Evolutionary conservation across 192 early-diverging fungal species (phyloP).

Genomic region (Linnemannia hyalina): DNA sequence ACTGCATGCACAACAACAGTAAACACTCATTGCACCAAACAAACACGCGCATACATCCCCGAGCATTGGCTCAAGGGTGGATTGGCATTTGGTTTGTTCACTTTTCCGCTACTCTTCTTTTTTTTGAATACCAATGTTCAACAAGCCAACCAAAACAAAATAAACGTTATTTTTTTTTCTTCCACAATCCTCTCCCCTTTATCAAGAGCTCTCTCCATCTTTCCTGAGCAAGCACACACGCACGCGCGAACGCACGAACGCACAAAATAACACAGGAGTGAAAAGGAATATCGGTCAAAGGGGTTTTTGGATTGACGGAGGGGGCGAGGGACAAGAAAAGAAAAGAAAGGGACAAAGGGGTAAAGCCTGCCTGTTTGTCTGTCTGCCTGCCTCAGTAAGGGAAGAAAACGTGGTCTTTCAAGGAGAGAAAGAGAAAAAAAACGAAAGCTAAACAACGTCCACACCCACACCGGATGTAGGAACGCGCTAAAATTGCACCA

Average conservation of each 20-base stretch:
- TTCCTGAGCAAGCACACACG: not conserved
- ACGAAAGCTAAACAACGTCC: not conserved
- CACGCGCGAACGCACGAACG: too few species aligned
- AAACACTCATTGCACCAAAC: not conserved
- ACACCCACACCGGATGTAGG: constrained; percentile 6
- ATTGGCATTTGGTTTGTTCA: not conserved
- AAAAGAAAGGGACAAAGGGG: constrained; percentile 14
- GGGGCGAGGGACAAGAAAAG: not conserved
- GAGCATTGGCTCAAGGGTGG: not conserved
- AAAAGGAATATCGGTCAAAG: constrained; percentile 8
- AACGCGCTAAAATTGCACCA: not conserved
- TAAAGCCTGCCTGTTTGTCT: not conserved
- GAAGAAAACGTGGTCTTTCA: constrained; percentile 27
- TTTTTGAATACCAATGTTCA: not conserved
- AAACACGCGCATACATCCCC: constrained; percentile 14
- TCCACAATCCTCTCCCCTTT: not conserved
- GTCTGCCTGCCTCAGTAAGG: constrained; percentile 1
- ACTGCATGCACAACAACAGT: not conserved
- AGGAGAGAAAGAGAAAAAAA: constrained; percentile 23
- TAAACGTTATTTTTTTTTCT: not conserved
- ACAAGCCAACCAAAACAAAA: not conserved
- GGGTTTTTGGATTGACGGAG: constrained; percentile 4
- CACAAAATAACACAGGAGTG: not conserved
- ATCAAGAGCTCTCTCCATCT: not conserved
- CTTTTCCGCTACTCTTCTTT: not conserved